A percentile compares a stretch with the other conserved stretches of the same genome.
These are phyloP conservation scores for Arachnomyces sp. DNA, from an alignment of 2,329 filamentous ascomycete species.

Conservation along the genomic window DNA sequence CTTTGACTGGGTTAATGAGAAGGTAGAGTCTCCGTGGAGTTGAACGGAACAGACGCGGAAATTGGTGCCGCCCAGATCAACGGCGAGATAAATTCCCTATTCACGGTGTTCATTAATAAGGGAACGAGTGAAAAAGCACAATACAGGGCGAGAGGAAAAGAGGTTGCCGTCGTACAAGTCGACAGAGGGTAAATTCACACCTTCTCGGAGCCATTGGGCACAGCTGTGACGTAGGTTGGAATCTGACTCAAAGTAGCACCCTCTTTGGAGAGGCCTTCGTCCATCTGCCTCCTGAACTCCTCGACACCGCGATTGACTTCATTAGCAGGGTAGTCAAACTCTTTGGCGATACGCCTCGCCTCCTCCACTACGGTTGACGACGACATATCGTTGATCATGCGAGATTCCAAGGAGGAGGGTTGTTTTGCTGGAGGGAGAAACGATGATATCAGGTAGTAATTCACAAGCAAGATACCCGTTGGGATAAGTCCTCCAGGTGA, in stretches of 20 bases:
- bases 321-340: constrained; percentile 77
- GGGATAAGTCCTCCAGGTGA: too few species aligned
- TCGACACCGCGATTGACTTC: constrained; percentile 72
- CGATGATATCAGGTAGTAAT: background rate
- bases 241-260: constrained; percentile 87
- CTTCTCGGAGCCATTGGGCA: constrained; percentile 97
- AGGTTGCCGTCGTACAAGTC: too few species aligned
- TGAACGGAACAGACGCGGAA: constrained; percentile 95
- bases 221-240: constrained; percentile 89
- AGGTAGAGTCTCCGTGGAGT: constrained; percentile 89
- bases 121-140: background rate
- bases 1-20: constrained; percentile 88
- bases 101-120: background rate
- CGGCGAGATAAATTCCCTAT: constrained; percentile 91
- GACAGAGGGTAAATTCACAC: constrained; percentile 38
- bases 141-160: constrained; percentile 1
- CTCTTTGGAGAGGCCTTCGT: constrained; percentile 71
- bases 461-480: too few species aligned
- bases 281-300: constrained; percentile 83
- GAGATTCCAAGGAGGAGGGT: constrained; percentile 8
- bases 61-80: constrained; percentile 97
- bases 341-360: constrained; percentile 69
- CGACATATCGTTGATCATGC: background rate
- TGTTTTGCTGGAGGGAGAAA: constrained; percentile 26
- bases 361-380: constrained; percentile 50